Evolutionary conservation across 495 filamentous ascomycete genomes (phyloP), one percentile per base, ranked within the genome.

Genomic region (Talaromyces ruber): DNA sequence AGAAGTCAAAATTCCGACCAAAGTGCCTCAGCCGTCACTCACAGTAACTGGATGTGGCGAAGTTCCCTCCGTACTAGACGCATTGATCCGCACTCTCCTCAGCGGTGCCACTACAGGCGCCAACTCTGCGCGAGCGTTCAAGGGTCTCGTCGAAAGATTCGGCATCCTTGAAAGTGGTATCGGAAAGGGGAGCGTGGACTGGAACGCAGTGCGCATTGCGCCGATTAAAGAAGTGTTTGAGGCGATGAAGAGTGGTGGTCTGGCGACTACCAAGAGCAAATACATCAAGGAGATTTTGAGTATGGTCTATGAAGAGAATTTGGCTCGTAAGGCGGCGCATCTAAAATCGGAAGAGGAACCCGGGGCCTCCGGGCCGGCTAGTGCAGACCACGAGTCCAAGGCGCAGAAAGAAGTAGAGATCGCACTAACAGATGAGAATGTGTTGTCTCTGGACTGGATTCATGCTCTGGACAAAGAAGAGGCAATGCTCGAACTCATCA

Each of bases 41-140:
- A 87, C 87, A 3, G 82, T 92, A 14, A 84, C 92, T 18, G 93
- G 93, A 2, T 98, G 94, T 66, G 94, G 94, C 14, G 93, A 98
- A 71, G 94, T 97, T 0, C 93, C 93, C 0, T 93, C 87, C 21
- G 86, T 97, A 1, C 80, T 98, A 0, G 94, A 98, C 68, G 94
- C 93, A 0, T 76, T 98, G 0, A 82, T 97, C 24, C 83, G 92
- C 25, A 96, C 92, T 0, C 69, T 88, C 4, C 80, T 96, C 25
- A 95, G 90, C 69, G 89, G 88, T 0, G 85, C 87, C 6, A 94
- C 90, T 0, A 85, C 83, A 0, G 81, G 83, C 59, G 81, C 68
- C 5, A 89, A 91, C 61, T 83, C 89, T 4, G 81, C 86, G 62
- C 75, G 71, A 43, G 88, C 92, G 7, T 87, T 97, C 62, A 74